phyloP scores from a whole-genome alignment of 2,329 filamentous ascomycete genomes.

The Cercospora brassicicola region DNA sequence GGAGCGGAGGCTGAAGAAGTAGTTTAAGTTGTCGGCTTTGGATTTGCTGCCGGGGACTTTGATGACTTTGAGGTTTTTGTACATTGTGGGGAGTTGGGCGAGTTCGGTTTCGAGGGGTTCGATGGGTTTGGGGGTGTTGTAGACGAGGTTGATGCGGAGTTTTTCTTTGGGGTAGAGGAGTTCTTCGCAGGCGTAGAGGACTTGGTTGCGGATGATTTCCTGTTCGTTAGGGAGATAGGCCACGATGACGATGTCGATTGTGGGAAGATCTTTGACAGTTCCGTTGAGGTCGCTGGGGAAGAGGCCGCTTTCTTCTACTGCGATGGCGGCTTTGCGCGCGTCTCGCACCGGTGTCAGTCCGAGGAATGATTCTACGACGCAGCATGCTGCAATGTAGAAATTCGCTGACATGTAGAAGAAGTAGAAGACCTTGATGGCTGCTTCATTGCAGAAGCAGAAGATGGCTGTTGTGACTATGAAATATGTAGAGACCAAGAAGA shows the following conservation, averaged over 20 bases:
- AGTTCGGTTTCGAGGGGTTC: conserved; percentile 50
- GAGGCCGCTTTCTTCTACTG: conserved; percentile 30
- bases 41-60: conserved; percentile 52
- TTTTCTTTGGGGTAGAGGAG: conserved; percentile 50
- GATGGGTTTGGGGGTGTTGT: conserved; percentile 52
- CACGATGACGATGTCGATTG: conserved; percentile 52
- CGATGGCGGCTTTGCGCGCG: conserved; percentile 32
- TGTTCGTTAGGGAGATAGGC: conserved; percentile 55
- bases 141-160: conserved; percentile 51
- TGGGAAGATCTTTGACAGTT: conserved; percentile 39
- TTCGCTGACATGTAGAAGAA: conserved; percentile 39
- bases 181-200: conserved; percentile 50
- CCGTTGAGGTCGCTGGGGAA: conserved; percentile 34
- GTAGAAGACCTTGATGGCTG: conserved; percentile 37
- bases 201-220: conserved; percentile 52
- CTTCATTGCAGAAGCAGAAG: conserved; percentile 32
- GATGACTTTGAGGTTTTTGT: conserved; percentile 47
- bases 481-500: conserved; percentile 34
- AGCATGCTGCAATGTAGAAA: conserved; percentile 36
- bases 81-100: conserved; percentile 40
- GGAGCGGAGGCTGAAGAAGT: conserved; percentile 49
- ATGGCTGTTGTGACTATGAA: conserved; percentile 37
- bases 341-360: conserved; percentile 36
- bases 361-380: conserved; percentile 37
- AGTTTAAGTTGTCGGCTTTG: conserved; percentile 54